Evolutionary conservation across 208 protist genomes (phyloP).

Genomic region (Acanthamoeba pearcei): DNA sequence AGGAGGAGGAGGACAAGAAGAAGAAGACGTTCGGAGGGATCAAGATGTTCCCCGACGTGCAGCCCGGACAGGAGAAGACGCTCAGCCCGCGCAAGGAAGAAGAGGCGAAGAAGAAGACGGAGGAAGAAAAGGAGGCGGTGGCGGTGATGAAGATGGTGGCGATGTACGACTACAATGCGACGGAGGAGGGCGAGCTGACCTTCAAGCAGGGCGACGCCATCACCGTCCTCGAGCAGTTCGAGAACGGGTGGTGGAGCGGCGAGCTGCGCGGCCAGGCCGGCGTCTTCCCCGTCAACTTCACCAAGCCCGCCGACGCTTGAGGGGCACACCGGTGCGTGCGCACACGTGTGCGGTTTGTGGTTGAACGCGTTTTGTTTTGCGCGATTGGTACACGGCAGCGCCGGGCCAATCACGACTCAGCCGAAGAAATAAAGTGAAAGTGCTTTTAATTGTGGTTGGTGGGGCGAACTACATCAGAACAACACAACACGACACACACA

Average conservation of each 20-base stretch:
- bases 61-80: neutral
- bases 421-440: too few relatives aligned
- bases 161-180: conserved; percentile 61
- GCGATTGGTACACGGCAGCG: too few relatives aligned
- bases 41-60: neutral
- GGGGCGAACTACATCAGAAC: too few relatives aligned
- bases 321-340: too few relatives aligned
- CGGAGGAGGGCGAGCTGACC: conserved; percentile 66
- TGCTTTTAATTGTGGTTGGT: too few relatives aligned
- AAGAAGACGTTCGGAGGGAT: conserved; percentile 3
- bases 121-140: neutral
- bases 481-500: neutral
- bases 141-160: neutral
- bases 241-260: conserved; percentile 71
- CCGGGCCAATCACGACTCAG: too few relatives aligned
- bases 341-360: neutral
- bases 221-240: conserved; percentile 6
- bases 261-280: conserved; percentile 62
- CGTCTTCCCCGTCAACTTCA: conserved; percentile 74
- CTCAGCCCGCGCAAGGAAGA: neutral
- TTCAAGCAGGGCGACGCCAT: conserved; percentile 70
- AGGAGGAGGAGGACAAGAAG: conserved; percentile 19
- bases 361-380: neutral
- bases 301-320: neutral
- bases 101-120: neutral